phyloP scores from a whole-genome alignment of 2,329 filamentous ascomycete species.

The Aspergillus sp. region DNA sequence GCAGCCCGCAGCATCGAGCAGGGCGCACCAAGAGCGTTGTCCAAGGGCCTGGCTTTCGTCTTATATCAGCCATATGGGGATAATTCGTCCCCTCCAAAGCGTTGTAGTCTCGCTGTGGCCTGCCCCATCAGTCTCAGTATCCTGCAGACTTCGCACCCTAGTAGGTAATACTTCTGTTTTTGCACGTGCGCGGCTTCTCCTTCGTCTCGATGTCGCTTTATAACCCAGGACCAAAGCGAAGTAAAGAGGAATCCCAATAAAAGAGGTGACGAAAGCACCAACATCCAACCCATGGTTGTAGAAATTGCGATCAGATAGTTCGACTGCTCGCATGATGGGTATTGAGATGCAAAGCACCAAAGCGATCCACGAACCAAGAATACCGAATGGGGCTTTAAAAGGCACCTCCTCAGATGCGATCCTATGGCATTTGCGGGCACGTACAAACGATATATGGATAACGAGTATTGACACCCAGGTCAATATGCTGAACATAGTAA shows the following conservation, averaged over 20 bases:
- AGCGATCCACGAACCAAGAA: constrained; percentile 65
- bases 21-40: neutral
- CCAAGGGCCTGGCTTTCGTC: neutral
- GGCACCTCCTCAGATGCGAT: constrained; percentile 57
- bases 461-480: constrained; percentile 68
- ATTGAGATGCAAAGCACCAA: constrained; percentile 70
- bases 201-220: constrained; percentile 57
- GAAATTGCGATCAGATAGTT: constrained; percentile 58
- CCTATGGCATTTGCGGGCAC: constrained; percentile 60
- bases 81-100: constrained; percentile 1
- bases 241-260: constrained; percentile 73
- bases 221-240: constrained; percentile 66
- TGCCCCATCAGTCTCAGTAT: constrained; percentile 1
- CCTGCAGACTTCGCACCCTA: constrained; percentile 48
- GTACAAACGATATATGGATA: constrained; percentile 66
- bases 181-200: constrained; percentile 49
- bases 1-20: neutral
- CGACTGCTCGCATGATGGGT: constrained; percentile 76
- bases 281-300: constrained; percentile 60
- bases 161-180: constrained; percentile 61
- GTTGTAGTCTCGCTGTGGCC: neutral
- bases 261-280: constrained; percentile 73
- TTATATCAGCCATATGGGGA: constrained; percentile 13
- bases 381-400: constrained; percentile 69
- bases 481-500: constrained; percentile 64